These are phyloP conservation scores for Diaporthe vexans DNA, from an alignment of 2,329 filamentous ascomycete species.

Conservation along the genomic window DNA sequence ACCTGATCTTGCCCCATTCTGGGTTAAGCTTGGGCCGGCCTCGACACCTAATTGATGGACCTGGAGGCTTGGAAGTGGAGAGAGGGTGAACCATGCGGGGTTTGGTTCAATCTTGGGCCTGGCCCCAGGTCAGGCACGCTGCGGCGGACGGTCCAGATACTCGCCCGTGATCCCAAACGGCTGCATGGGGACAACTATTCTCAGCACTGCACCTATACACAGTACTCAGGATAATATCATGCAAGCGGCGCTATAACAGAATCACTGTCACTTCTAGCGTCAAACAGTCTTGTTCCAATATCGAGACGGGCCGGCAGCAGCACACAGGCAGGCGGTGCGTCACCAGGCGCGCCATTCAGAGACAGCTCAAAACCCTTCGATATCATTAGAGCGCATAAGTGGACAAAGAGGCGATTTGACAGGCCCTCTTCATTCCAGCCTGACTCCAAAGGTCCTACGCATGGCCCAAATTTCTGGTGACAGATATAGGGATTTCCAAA, in stretches of 20 bases:
- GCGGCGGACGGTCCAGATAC: not conserved
- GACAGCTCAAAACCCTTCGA: not conserved
- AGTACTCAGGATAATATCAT: not conserved
- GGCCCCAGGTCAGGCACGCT: slow-evolving; percentile 9
- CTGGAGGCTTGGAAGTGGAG: slow-evolving; percentile 29
- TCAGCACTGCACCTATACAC: not conserved
- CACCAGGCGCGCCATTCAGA: not conserved
- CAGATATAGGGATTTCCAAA: not conserved
- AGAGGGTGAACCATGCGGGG: slow-evolving; percentile 34
- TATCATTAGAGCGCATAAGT: not conserved
- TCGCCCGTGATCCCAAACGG: not conserved
- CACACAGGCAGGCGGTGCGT: not conserved
- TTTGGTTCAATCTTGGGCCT: slow-evolving; percentile 13
- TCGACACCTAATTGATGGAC: slow-evolving; percentile 41
- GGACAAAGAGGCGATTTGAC: not conserved
- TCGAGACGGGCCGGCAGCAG: not conserved
- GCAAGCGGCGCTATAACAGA: not conserved
- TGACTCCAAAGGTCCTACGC: not conserved
- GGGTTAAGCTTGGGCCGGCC: slow-evolving; percentile 28
- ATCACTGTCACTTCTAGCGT: not conserved
- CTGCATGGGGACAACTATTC: not conserved
- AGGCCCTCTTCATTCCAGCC: not conserved
- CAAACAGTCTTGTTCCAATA: not conserved
- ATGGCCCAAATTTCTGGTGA: not conserved
- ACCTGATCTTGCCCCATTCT: slow-evolving; percentile 19